Evolutionary conservation across 768 basidiomycete genomes (phyloP).

Genomic region (Lentinula edodes): DNA sequence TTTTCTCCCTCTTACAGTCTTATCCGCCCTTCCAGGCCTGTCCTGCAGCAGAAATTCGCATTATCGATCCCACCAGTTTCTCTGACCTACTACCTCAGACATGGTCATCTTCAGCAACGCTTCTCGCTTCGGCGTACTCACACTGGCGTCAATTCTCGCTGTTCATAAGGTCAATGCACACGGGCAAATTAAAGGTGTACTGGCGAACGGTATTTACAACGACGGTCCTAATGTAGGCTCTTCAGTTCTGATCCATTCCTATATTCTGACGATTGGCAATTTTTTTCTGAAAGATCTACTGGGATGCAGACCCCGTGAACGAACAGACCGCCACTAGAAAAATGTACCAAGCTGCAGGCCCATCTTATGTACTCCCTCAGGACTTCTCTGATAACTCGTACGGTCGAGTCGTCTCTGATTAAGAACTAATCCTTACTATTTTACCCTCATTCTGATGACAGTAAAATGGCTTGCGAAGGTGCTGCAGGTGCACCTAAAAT

Average conservation of each 20-base stretch:
- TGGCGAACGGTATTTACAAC: neutral
- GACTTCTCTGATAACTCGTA: constrained; percentile 8
- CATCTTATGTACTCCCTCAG: neutral
- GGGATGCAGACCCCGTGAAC: constrained; percentile 6
- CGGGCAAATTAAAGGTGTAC: constrained; percentile 2
- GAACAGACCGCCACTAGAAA: constrained; percentile 2
- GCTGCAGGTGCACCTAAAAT: constrained; percentile 4
- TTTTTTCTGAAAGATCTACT: constrained; percentile 4
- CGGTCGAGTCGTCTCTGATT: neutral
- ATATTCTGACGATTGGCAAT: neutral
- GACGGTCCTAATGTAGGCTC: neutral
- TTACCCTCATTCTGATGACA: neutral
- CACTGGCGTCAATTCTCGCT: neutral
- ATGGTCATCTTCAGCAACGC: neutral
- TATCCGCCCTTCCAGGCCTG: neutral
- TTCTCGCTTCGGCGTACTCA: neutral
- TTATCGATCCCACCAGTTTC: neutral
- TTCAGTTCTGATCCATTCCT: neutral
- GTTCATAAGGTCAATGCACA: neutral
- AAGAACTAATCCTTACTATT: neutral
- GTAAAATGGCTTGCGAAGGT: constrained; percentile 10
- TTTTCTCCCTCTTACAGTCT: neutral
- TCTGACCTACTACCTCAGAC: neutral
- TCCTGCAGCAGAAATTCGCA: neutral
- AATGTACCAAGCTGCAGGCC: constrained; percentile 9